Evolutionary conservation across 1,284 basidiomycete genomes (phyloP).

Genomic region (Pseudozyma thailandica): DNA sequence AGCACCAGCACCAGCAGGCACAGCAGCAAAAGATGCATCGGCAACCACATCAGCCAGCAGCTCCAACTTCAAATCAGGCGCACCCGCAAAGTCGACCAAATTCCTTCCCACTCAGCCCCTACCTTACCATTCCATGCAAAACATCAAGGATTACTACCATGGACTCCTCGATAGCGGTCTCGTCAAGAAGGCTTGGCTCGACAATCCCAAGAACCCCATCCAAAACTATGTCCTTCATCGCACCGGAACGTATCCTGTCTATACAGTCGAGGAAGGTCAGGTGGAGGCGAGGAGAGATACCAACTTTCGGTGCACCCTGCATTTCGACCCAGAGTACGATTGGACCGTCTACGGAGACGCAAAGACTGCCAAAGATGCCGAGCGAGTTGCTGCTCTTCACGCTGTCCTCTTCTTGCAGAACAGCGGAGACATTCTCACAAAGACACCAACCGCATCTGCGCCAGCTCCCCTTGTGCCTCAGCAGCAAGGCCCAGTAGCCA

Average conservation of each 20-base stretch:
- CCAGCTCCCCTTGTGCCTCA: constrained; percentile 69
- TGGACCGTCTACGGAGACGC: constrained; percentile 75
- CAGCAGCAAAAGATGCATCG: constrained; percentile 6
- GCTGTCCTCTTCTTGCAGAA: constrained; percentile 53
- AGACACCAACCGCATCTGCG: constrained; percentile 45
- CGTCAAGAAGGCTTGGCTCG: constrained; percentile 52
- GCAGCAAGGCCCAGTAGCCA: constrained; percentile 26
- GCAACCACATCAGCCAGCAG: neutral
- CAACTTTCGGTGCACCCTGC: constrained; percentile 47
- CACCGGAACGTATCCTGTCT: constrained; percentile 47
- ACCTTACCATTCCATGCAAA: constrained; percentile 40
- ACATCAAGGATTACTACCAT: constrained; percentile 51
- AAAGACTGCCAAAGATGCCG: constrained; percentile 76
- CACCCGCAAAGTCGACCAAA: constrained; percentile 34
- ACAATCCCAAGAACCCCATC: constrained; percentile 61
- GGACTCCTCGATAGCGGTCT: constrained; percentile 45
- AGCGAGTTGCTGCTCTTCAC: constrained; percentile 74
- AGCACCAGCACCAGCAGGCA: neutral
- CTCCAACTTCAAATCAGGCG: constrained; percentile 34
- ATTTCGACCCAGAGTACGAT: constrained; percentile 47
- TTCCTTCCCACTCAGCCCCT: constrained; percentile 44
- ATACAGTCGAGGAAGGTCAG: constrained; percentile 46
- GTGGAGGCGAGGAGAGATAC: constrained; percentile 49
- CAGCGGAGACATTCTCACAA: constrained; percentile 39
- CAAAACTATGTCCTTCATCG: constrained; percentile 52